These are phyloP conservation scores for Citrullus mucosospermus DNA, from an alignment of 306 rosid genomes.

Conservation along the genomic window DNA sequence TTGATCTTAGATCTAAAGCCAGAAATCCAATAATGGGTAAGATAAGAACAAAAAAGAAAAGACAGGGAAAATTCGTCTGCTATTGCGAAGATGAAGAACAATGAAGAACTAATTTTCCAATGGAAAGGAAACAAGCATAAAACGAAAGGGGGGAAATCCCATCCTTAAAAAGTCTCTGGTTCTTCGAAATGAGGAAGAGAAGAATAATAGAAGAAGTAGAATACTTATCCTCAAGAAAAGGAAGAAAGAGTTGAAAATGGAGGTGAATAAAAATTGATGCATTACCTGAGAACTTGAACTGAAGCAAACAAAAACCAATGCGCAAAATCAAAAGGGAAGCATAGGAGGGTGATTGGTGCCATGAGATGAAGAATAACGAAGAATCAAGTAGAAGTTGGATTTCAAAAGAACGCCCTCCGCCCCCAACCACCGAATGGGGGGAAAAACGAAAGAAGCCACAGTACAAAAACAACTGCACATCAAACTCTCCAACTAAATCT, in stretches of 20 bases:
- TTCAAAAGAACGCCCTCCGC: background rate
- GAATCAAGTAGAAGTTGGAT: background rate
- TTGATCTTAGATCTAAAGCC: background rate
- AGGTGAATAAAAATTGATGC: background rate
- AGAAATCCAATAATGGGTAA: background rate
- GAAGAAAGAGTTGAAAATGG: background rate
- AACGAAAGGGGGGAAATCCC: background rate
- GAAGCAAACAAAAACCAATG: conserved; percentile 1
- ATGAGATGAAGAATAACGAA: background rate
- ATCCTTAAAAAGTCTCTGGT: background rate
- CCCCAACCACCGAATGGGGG: background rate
- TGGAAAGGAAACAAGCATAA: background rate
- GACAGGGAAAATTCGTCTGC: background rate
- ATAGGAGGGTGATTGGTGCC: background rate
- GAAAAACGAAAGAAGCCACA: background rate
- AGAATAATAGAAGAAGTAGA: background rate
- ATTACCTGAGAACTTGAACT: conserved; percentile 1
- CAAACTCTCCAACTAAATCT: background rate
- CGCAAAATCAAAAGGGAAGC: background rate
- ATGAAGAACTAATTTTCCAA: background rate
- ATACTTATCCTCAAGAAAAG: background rate
- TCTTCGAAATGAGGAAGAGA: background rate
- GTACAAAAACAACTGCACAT: background rate
- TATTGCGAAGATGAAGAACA: background rate
- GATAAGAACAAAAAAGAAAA: background rate